Conservation (phyloP, 2,329 filamentous ascomycete genomes). For the Pseudogymnoascus sp. region DNA sequence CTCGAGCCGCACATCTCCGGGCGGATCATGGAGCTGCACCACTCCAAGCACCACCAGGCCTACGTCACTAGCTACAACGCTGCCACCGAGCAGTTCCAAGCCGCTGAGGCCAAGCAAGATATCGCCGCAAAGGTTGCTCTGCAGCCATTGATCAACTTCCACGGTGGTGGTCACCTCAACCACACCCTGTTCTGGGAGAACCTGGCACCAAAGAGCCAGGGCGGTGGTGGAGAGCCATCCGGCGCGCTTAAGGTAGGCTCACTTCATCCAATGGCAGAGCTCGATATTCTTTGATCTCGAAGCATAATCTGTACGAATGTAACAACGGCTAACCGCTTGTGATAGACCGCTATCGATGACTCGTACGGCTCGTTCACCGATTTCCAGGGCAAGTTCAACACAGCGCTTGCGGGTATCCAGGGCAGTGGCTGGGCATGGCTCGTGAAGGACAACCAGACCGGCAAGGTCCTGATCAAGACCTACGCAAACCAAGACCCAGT, state of each 20-base stretch:
- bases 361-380: slow-evolving; percentile 46
- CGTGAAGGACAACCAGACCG: slow-evolving; percentile 49
- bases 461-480: slow-evolving; percentile 56
- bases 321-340: slow-evolving; percentile 19
- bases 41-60: slow-evolving; percentile 90
- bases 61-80: slow-evolving; percentile 88
- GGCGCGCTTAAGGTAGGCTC: slow-evolving; percentile 38
- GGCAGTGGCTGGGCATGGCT: slow-evolving; percentile 54
- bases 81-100: slow-evolving; percentile 63
- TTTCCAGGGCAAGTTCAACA: slow-evolving; percentile 53
- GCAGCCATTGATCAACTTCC: slow-evolving; percentile 57
- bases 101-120: slow-evolving; percentile 48
- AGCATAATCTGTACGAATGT: not conserved
- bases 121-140: slow-evolving; percentile 46
- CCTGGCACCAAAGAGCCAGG: slow-evolving; percentile 58
- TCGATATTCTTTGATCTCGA: not conserved
- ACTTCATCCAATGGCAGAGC: slow-evolving; percentile 27
- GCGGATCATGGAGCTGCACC: slow-evolving; percentile 94
- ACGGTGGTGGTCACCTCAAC: slow-evolving; percentile 62
- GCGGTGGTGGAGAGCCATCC: slow-evolving; percentile 52
- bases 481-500: slow-evolving; percentile 87
- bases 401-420: slow-evolving; percentile 53
- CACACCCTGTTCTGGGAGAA: slow-evolving; percentile 66
- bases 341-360: slow-evolving; percentile 30
- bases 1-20: slow-evolving; percentile 86